phyloP scores from a whole-genome alignment of 2,329 filamentous ascomycete genomes.

The Xylaria sp. region DNA sequence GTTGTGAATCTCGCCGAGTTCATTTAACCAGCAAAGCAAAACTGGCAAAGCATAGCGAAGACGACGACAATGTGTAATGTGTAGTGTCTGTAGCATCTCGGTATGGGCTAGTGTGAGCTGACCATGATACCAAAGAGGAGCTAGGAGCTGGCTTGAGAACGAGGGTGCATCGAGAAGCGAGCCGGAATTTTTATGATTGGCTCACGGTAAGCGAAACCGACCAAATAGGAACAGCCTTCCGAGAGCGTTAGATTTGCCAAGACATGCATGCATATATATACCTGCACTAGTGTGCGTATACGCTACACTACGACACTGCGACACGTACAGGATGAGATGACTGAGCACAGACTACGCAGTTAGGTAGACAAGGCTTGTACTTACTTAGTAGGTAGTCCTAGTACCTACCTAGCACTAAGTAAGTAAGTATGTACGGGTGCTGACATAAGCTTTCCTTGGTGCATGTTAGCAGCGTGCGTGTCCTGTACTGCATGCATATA shows the following conservation, averaged over 20 bases:
- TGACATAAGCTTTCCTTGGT: constrained; percentile 10
- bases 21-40: neutral
- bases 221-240: constrained; percentile 36
- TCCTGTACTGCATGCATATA: too few relatives aligned
- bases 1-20: neutral
- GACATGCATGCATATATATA: neutral
- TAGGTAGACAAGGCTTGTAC: neutral
- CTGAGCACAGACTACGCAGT: neutral
- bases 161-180: constrained; percentile 47
- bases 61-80: neutral
- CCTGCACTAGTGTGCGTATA: neutral
- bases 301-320: too few relatives aligned
- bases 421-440: neutral
- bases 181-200: constrained; percentile 47
- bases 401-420: neutral
- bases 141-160: constrained; percentile 36
- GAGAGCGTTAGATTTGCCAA: constrained; percentile 37
- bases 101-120: constrained; percentile 18
- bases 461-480: too few relatives aligned
- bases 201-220: constrained; percentile 43
- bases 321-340: neutral
- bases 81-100: neutral
- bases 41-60: constrained; percentile 16
- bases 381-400: too few relatives aligned
- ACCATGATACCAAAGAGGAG: constrained; percentile 17